Conservation (phyloP, 2,329 filamentous ascomycete species). For the Apiospora aurea region DNA sequence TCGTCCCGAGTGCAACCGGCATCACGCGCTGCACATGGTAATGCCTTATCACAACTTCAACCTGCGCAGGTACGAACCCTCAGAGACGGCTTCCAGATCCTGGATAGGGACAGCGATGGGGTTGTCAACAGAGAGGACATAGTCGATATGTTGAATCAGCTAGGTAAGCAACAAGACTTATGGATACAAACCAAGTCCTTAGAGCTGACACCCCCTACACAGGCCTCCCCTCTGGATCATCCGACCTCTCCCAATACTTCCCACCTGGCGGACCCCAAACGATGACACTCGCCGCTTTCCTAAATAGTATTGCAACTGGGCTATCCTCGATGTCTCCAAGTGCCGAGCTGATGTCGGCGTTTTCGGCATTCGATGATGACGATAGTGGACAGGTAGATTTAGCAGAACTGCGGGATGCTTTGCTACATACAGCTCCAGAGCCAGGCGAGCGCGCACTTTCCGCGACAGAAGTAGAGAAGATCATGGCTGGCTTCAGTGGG, state of each 20-base stretch:
- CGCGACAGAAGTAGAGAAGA: constrained; percentile 80
- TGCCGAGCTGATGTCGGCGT: constrained; percentile 84
- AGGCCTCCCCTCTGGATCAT: constrained; percentile 77
- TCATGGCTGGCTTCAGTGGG: constrained; percentile 86
- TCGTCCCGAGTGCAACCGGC: constrained; percentile 42
- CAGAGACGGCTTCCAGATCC: constrained; percentile 90
- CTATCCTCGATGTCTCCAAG: constrained; percentile 78
- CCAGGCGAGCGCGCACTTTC: constrained; percentile 70
- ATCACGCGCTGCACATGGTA: constrained; percentile 52
- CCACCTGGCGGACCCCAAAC: constrained; percentile 74
- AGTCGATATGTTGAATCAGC: constrained; percentile 83
- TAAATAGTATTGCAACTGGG: constrained; percentile 80
- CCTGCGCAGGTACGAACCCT: constrained; percentile 85
- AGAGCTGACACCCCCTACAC: neutral
- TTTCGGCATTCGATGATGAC: constrained; percentile 94
- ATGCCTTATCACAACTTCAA: constrained; percentile 75
- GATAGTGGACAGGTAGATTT: constrained; percentile 94
- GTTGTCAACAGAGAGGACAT: constrained; percentile 83
- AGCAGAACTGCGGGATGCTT: constrained; percentile 79
- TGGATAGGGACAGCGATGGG: constrained; percentile 89
- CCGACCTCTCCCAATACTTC: constrained; percentile 83
- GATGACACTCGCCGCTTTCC: constrained; percentile 83
- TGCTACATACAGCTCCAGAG: constrained; percentile 83
- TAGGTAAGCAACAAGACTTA: constrained; percentile 62
- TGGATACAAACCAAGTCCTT: neutral